Evolutionary conservation across 75 land plant species (phyloP).

Genomic region (Gnetum montanum): DNA sequence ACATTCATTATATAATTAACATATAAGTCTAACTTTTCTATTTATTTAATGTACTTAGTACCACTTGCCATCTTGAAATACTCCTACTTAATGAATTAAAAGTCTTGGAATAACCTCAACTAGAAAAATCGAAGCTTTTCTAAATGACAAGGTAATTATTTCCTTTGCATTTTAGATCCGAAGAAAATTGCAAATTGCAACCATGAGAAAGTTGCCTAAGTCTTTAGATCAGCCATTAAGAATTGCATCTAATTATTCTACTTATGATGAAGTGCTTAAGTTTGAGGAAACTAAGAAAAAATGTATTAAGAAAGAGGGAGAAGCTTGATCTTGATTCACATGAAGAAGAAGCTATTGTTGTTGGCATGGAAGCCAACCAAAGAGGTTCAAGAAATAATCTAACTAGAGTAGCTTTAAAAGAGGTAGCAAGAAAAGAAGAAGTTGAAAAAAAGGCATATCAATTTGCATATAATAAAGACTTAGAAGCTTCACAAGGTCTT

Average conservation of each 20-base stretch:
- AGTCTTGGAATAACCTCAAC: too few species aligned
- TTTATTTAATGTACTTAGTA: too few species aligned
- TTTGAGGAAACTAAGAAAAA: slow-evolving; percentile 97
- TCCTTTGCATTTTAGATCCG: slow-evolving; percentile 87
- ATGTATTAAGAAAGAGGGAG: slow-evolving; percentile 78
- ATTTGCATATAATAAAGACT: slow-evolving; percentile 64
- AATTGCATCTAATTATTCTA: slow-evolving; percentile 69
- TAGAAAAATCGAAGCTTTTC: too few species aligned
- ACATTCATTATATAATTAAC: too few species aligned
- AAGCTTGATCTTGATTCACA: slow-evolving; percentile 83
- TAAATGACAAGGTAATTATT: too few species aligned
- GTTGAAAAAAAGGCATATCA: slow-evolving; percentile 66
- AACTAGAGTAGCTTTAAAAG: slow-evolving; percentile 30
- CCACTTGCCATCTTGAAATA: too few species aligned
- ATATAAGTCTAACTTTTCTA: too few species aligned
- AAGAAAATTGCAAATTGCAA: slow-evolving; percentile 44
- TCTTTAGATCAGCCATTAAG: slow-evolving; percentile 31
- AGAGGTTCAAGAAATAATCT: slow-evolving; percentile 66
- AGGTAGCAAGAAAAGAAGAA: slow-evolving; percentile 51
- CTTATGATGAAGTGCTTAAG: slow-evolving; percentile 87
- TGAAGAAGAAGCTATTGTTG: slow-evolving; percentile 85
- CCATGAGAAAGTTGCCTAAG: slow-evolving; percentile 34
- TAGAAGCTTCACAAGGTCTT: slow-evolving; percentile 74
- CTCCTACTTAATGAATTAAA: too few species aligned
- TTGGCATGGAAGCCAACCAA: slow-evolving; percentile 72